Percentiles rank a stretch among this genome's conserved stretches.
phyloP scores from a whole-genome alignment of 2,329 filamentous ascomycete species.

The Xylariales sp. region DNA sequence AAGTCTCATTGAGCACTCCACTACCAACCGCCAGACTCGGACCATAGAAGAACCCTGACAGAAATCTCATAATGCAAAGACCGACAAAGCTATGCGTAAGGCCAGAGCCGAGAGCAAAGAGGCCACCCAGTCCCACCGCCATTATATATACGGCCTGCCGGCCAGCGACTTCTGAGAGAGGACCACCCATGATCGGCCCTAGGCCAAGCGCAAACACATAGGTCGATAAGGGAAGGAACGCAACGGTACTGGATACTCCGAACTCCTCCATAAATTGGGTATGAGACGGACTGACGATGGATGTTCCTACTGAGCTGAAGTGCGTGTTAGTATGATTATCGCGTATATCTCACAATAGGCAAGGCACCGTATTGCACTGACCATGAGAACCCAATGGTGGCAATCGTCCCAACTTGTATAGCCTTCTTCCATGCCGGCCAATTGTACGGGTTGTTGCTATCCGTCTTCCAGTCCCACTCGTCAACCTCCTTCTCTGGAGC shows the following conservation, averaged over 20 bases:
- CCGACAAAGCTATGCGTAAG: conserved; percentile 45
- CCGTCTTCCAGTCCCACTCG: conserved; percentile 31
- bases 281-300: conserved; percentile 47
- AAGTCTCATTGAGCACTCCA: conserved; percentile 47
- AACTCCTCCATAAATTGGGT: conserved; percentile 47
- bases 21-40: conserved; percentile 45
- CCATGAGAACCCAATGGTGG: conserved; percentile 35
- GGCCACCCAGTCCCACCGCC: conserved; percentile 39
- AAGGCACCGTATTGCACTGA: conserved; percentile 18
- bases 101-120: conserved; percentile 54
- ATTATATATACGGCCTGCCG: conserved; percentile 47
- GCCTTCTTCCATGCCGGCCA: conserved; percentile 40
- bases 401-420: conserved; percentile 31
- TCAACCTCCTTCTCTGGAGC: not conserved
- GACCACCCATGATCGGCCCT: conserved; percentile 56
- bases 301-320: conserved; percentile 49
- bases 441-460: conserved; percentile 45
- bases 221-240: conserved; percentile 54
- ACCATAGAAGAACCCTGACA: conserved; percentile 47
- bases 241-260: conserved; percentile 46
- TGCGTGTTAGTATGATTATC: too few relatives aligned
- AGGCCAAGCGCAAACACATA: conserved; percentile 58
- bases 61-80: conserved; percentile 51
- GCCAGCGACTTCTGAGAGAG: conserved; percentile 54
- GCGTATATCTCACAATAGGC: too few relatives aligned